A percentile compares a stretch with the other conserved stretches of the same genome.
These are phyloP conservation scores for Termitomyces sp. DNA, from an alignment of 1,284 basidiomycete genomes.

Conservation along the genomic window DNA sequence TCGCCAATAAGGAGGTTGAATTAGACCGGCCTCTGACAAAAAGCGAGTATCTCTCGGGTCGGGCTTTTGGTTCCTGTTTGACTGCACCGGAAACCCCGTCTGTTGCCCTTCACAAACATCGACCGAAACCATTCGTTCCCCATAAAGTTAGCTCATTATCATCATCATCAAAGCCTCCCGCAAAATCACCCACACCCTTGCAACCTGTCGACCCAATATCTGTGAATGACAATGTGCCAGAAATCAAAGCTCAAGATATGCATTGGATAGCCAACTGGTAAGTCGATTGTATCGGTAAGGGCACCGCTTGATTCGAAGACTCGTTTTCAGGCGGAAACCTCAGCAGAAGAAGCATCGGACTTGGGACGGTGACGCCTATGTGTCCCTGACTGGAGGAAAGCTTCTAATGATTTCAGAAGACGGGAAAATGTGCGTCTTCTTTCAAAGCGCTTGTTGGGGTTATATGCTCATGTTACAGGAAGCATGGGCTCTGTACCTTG, in stretches of 20 bases:
- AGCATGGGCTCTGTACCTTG: conserved; percentile 62
- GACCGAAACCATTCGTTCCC: conserved; percentile 41
- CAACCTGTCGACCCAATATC: conserved; percentile 37
- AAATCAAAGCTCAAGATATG: conserved; percentile 20
- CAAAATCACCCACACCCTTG: conserved; percentile 29
- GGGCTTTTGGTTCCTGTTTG: conserved; percentile 45
- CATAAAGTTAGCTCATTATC: conserved; percentile 23
- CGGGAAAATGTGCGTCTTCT: conserved; percentile 53
- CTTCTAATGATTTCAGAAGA: conserved; percentile 62
- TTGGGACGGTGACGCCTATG: conserved; percentile 79
- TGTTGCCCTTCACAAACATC: conserved; percentile 16
- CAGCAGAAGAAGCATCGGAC: conserved; percentile 82
- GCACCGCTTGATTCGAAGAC: neutral
- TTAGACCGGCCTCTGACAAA: conserved; percentile 55
- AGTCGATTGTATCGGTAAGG: conserved; percentile 1
- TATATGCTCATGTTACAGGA: conserved; percentile 5
- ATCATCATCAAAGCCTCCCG: conserved; percentile 9
- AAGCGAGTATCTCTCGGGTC: conserved; percentile 58
- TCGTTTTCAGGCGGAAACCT: conserved; percentile 59
- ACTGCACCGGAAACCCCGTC: conserved; percentile 16
- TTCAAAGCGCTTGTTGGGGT: conserved; percentile 1
- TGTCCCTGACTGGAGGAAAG: conserved; percentile 45
- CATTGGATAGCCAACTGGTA: conserved; percentile 73
- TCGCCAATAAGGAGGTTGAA: conserved; percentile 69
- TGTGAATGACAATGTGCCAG: conserved; percentile 6